Percentiles rank a stretch among this genome's conserved stretches.
Conservation (phyloP, 176 grass and related monocot genomes). For the Avena insularis region DNA sequence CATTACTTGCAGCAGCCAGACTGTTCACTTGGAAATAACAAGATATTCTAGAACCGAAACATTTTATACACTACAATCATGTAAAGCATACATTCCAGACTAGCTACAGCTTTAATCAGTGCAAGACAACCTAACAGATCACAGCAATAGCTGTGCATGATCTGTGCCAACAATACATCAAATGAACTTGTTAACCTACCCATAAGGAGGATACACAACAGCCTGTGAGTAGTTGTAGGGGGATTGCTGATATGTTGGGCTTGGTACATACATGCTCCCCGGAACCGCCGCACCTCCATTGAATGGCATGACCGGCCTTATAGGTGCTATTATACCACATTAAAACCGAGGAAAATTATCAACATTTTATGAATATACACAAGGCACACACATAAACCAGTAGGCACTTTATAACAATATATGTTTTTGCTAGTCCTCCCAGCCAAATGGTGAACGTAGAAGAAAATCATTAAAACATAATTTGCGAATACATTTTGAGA, state of each 20-base stretch:
- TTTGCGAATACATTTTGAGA: background rate
- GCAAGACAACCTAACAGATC: conserved; percentile 50
- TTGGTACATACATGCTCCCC: conserved; percentile 67
- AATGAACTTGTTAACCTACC: conserved; percentile 67
- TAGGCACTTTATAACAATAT: conserved; percentile 14
- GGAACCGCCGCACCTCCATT: conserved; percentile 66
- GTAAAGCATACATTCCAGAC: conserved; percentile 49
- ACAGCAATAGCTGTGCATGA: conserved; percentile 47
- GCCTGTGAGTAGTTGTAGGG: conserved; percentile 72
- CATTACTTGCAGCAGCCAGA: conserved; percentile 25
- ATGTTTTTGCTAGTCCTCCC: conserved; percentile 22
- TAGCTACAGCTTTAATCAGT: conserved; percentile 55
- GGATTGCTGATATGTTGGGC: conserved; percentile 71
- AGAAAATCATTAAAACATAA: background rate
- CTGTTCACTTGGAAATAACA: conserved; percentile 41
- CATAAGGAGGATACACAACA: conserved; percentile 67
- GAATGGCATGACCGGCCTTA: conserved; percentile 67
- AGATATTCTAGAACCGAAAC: conserved; percentile 17
- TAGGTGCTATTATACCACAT: conserved; percentile 55
- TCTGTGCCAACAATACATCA: conserved; percentile 46
- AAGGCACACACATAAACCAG: conserved; percentile 19
- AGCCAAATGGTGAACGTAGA: background rate
- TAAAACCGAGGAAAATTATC: conserved; percentile 48
- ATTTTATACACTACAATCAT: conserved; percentile 34
- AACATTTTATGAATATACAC: conserved; percentile 39